Evolutionary conservation across 1,284 basidiomycete species (phyloP), one percentile per base, ranked within the genome.

Genomic region (Ustilago trichophora): DNA sequence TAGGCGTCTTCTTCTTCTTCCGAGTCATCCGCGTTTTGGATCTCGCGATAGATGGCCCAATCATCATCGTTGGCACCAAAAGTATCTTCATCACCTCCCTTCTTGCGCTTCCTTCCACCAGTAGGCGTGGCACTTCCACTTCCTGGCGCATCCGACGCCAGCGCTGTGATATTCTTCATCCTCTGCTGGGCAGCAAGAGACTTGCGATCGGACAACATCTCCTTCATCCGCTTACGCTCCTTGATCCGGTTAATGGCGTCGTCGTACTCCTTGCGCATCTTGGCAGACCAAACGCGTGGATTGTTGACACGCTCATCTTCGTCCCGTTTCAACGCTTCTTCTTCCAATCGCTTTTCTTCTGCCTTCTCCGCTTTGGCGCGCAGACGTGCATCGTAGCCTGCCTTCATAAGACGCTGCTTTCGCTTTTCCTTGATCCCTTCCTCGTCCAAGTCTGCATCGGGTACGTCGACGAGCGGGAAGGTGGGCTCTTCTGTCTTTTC

Each of bases 41-140:
- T 95, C 83, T 97, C 94, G 55, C 95, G 91, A 80, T 98, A 98
- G 46, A 98, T 93, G 0, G 90, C 90, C 95, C 96, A 98, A 81
- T 98, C 95, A 15, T 90, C 92, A 77, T 98, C 95, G 72, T 98
- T 90, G 25, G 89, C 90, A 1, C 96, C 94, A 76, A 98, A 99
- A 80, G 86, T 90, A 74, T 98, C 96, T 84, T 98, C 93, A n/a
- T 71, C n/a, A n/a, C 75, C 75, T 3, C 58, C 65, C 19, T 74
- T 69, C 46, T 77, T 77, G 19, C 75, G 60, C 22, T 74, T 72
- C 5, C 69, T 21, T 0, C 38, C 31, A n/a, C 58, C 60, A 1
- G 54, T 59, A 0, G 68, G 68, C 18, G 57, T 66, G 18, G 55
- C 56, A 48, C 46, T 58, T 3, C 68, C 68, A 29, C 62, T 65